Evolutionary conservation across 2,329 filamentous ascomycete genomes (phyloP), one percentile per base, ranked within the genome.

Genomic region (Paraconiothyrium sp.): DNA sequence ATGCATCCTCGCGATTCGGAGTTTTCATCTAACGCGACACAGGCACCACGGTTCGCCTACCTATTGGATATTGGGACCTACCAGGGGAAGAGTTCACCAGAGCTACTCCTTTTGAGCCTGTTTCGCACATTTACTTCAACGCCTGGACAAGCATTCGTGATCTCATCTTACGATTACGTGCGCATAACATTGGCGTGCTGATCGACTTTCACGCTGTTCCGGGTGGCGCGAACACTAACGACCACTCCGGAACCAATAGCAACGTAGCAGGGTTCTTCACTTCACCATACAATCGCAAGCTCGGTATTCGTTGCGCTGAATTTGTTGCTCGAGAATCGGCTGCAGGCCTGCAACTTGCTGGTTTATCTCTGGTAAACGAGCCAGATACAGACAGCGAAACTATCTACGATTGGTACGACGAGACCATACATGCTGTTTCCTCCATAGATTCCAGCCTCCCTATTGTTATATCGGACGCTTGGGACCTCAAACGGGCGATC

Each of bases 291-390:
- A 79, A 85, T 64, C 80, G 82, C 22, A 74, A 80, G 13, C 75
- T 85, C 6, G 83, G 82, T 1, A 79, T 79, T n/a, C 75, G 79
- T 24, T 84, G 83, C 59, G 69, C 85, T 8, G 75, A 80, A 41
- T 86, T 85, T 66, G 80, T 89, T 41, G 83, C 84, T 1, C 73
- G 81, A 32, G 81, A 88, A 67, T 76, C 83, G 7, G 70, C 67
- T 9, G 71, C 69, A 20, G 76, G 78, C 13, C 79, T 84, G 59
- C 72, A 79, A 2, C 80, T 88, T 2, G 76, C 84, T 20, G 87
- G 87, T 0, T 73, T 89, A n/a, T 85, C 88, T 71, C 68, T 89
- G 24, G 82, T 84, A 58, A 89, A 89, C 57, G 86, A 88, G 67
- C 83, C 85, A 2, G 79, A 81, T 44, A 82, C 80, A 73, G 77